These are phyloP conservation scores for Ramicandelaber brevisporus DNA, from an alignment of 192 early-diverging fungal genomes.

Conservation along the genomic window DNA sequence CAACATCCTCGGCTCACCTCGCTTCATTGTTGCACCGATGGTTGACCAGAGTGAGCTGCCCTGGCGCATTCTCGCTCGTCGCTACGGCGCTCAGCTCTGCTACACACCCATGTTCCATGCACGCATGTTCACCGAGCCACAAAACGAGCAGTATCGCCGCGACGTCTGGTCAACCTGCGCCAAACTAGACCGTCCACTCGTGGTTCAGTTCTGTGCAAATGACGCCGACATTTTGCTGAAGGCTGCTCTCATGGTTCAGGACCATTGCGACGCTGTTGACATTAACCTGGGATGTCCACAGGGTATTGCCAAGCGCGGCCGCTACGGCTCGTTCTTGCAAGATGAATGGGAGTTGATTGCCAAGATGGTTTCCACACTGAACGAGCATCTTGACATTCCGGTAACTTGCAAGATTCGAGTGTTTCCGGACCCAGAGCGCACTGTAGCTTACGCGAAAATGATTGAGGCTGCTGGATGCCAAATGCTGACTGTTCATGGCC, in stretches of 20 bases:
- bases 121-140: slow-evolving; percentile 44
- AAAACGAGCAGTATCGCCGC: slow-evolving; percentile 27
- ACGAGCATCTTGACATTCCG: slow-evolving; percentile 56
- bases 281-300: slow-evolving; percentile 95
- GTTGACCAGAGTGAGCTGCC: slow-evolving; percentile 91
- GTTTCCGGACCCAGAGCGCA: slow-evolving; percentile 70
- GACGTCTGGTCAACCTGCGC: slow-evolving; percentile 46
- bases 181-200: slow-evolving; percentile 47
- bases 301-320: slow-evolving; percentile 70
- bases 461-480: slow-evolving; percentile 81
- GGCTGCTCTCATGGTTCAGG: slow-evolving; percentile 59
- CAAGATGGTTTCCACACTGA: slow-evolving; percentile 37
- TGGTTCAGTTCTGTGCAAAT: slow-evolving; percentile 95
- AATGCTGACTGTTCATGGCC: slow-evolving; percentile 82
- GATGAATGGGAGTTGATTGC: slow-evolving; percentile 69
- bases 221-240: slow-evolving; percentile 57
- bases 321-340: slow-evolving; percentile 81
- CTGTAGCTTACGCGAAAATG: slow-evolving; percentile 84
- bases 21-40: slow-evolving; percentile 80
- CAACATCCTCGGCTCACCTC: slow-evolving; percentile 37
- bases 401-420: slow-evolving; percentile 94
- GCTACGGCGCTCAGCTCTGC: slow-evolving; percentile 67
- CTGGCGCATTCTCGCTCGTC: slow-evolving; percentile 74
- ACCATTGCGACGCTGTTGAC: slow-evolving; percentile 79
- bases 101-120: slow-evolving; percentile 99